Conservation (phyloP, 805 yeast species). For the Candida taoyuanica region DNA sequence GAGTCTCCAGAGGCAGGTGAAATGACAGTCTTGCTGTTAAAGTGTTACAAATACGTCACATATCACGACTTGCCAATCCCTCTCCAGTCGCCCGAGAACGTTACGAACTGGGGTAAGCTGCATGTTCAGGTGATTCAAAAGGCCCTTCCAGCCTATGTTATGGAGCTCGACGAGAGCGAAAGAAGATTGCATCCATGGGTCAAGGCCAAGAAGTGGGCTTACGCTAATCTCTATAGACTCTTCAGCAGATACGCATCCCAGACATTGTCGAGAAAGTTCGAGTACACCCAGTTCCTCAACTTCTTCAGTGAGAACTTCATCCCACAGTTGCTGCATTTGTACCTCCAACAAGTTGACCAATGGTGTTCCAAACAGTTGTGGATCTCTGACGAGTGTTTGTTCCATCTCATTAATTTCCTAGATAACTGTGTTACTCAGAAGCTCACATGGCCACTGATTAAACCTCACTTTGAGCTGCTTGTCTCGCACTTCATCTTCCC, state of each 20-base stretch:
- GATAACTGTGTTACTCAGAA: slow-evolving; percentile 57
- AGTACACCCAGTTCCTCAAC: slow-evolving; percentile 56
- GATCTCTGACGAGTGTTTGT: slow-evolving; percentile 64
- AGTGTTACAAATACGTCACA: slow-evolving; percentile 73
- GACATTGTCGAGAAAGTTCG: slow-evolving; percentile 40
- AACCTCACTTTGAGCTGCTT: slow-evolving; percentile 60
- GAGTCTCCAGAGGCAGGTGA: slow-evolving; percentile 53
- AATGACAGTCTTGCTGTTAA: slow-evolving; percentile 67
- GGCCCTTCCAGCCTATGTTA: slow-evolving; percentile 49
- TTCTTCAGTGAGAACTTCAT: slow-evolving; percentile 54
- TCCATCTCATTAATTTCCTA: slow-evolving; percentile 58
- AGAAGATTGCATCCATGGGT: slow-evolving; percentile 55
- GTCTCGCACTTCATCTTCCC: slow-evolving; percentile 74
- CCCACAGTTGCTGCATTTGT: slow-evolving; percentile 66
- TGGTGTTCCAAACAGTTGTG: slow-evolving; percentile 70
- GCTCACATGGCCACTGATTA: slow-evolving; percentile 60
- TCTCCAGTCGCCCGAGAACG: slow-evolving; percentile 47
- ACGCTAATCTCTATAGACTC: slow-evolving; percentile 67
- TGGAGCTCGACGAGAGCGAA: slow-evolving; percentile 48
- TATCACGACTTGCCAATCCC: slow-evolving; percentile 66
- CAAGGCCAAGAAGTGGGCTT: slow-evolving; percentile 86
- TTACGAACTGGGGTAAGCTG: slow-evolving; percentile 69
- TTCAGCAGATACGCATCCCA: slow-evolving; percentile 66
- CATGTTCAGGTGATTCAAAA: slow-evolving; percentile 64
- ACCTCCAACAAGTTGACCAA: slow-evolving; percentile 59